Conservation (phyloP, 768 basidiomycete species). For the Termitomyces eurrhizus region DNA sequence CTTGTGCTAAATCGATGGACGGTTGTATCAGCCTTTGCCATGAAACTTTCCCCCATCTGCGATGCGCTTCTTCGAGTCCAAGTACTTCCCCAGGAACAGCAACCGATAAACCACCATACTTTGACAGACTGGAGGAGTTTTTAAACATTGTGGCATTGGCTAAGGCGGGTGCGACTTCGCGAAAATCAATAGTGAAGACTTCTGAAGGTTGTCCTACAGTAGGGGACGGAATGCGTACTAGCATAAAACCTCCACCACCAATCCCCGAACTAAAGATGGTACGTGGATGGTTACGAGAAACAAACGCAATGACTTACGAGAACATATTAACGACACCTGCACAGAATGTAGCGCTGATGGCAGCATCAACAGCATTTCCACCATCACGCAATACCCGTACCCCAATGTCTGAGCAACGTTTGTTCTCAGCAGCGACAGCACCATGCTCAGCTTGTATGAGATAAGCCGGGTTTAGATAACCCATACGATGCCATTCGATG, state of each 20-base stretch:
- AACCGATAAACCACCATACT: constrained; percentile 79
- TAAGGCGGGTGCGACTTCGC: constrained; percentile 78
- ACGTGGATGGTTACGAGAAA: neutral
- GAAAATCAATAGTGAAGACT: constrained; percentile 78
- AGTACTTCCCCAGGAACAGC: constrained; percentile 90
- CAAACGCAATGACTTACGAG: constrained; percentile 48
- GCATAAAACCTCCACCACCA: constrained; percentile 89
- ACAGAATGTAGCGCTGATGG: constrained; percentile 76
- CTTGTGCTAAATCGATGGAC: constrained; percentile 65
- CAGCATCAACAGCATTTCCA: constrained; percentile 90
- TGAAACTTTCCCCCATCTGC: constrained; percentile 73
- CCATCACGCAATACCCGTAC: constrained; percentile 72
- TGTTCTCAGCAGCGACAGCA: constrained; percentile 89
- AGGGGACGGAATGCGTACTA: constrained; percentile 66
- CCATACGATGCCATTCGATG: neutral
- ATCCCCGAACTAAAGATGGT: constrained; percentile 59
- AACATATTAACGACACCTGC: constrained; percentile 87
- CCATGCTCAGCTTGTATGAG: constrained; percentile 61
- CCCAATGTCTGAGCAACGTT: constrained; percentile 82
- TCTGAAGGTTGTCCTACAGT: constrained; percentile 41
- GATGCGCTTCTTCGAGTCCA: constrained; percentile 81
- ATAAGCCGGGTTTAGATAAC: constrained; percentile 39
- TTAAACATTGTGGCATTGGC: constrained; percentile 75
- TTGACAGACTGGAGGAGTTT: constrained; percentile 46
- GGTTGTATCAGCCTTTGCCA: constrained; percentile 82